Evolutionary conservation across 768 basidiomycete genomes (phyloP), one percentile per base, ranked within the genome.

Genomic region (Termitomyces sp.): DNA sequence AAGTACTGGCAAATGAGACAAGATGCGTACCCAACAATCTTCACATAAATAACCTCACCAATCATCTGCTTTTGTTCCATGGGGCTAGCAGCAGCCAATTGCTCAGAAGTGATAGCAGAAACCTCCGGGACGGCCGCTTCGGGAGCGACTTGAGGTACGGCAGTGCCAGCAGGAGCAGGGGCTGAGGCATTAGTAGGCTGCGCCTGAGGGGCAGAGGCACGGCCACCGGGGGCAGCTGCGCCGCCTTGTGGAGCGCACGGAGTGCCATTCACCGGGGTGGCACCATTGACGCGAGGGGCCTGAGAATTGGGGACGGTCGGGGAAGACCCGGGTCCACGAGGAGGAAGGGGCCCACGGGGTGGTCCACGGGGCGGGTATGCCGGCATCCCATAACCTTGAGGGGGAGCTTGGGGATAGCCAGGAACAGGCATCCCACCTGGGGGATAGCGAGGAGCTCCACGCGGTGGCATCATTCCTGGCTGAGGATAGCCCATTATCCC

Each of bases 41-140:
- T 88, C 82, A 96, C 87, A 76, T 98, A 98, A 63, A 98, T 84
- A 48, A 90, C 84, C 74, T 99, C 97, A 63, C 97, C 97, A 46
- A 99, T 80, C 88, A 98, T 93, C 72, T 99, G 97, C 80, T 99
- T 99, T 83, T 98, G 94, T 72, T 98, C 96, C 65, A 84, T 78
- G 21, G 91, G 75, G 46, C 81, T 84, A 56, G 91, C 80, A 56
- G 74, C 71, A 22, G 85, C 73, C 42, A 78, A 75, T 19, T 79
- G 79, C 56, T 78, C 67, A 51, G 79, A 65, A 38, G 75, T 76
- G 59, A 83, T 67, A 10, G 70, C 67, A n/a, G 79, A 70, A 45
- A 73, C 70, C 35, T 77, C 71, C 45, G 73, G 55, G 45, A 64
- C 52, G 46, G 62, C 55, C 54, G 78, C 79, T 61, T 86, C 74